A percentile compares a stretch with the other conserved stretches of the same genome.
phyloP scores from a whole-genome alignment of 163 green algal species.

The Scenedesmus sp. region DNA sequence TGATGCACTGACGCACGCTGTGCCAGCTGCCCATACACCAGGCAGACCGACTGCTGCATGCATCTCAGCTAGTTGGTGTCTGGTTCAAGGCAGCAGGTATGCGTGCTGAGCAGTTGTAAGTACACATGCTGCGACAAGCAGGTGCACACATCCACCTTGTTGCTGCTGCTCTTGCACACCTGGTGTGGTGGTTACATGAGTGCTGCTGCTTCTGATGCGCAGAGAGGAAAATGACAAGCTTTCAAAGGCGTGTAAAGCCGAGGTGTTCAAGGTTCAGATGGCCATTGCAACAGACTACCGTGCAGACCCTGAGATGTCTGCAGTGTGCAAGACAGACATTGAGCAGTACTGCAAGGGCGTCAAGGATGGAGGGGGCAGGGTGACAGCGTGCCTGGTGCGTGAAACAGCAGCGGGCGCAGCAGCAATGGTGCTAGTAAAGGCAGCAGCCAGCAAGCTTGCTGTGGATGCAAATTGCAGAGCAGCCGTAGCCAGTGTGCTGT shows the following conservation, averaged over 20 bases:
- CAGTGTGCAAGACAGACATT: conserved; percentile 76
- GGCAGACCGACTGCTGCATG: neutral
- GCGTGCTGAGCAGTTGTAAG: no score
- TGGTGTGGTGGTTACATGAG: no score
- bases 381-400: conserved; percentile 79
- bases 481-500: neutral
- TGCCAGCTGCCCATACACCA: neutral
- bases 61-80: neutral
- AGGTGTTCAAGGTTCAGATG: conserved; percentile 73
- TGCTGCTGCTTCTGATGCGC: conserved; percentile 2
- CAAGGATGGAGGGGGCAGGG: conserved; percentile 72
- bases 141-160: neutral
- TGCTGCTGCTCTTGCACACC: neutral
- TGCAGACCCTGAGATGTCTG: conserved; percentile 61
- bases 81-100: neutral
- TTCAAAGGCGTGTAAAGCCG: conserved; percentile 58
- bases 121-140: no score
- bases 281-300: conserved; percentile 60
- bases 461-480: neutral
- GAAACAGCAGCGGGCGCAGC: neutral
- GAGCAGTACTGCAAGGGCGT: conserved; percentile 70
- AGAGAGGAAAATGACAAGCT: conserved; percentile 65
- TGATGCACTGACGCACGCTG: neutral
- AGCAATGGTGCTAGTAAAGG: neutral
- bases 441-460: neutral